phyloP scores from a whole-genome alignment of 352 stramenopile genomes.

The Blastocystis sp. region DNA sequence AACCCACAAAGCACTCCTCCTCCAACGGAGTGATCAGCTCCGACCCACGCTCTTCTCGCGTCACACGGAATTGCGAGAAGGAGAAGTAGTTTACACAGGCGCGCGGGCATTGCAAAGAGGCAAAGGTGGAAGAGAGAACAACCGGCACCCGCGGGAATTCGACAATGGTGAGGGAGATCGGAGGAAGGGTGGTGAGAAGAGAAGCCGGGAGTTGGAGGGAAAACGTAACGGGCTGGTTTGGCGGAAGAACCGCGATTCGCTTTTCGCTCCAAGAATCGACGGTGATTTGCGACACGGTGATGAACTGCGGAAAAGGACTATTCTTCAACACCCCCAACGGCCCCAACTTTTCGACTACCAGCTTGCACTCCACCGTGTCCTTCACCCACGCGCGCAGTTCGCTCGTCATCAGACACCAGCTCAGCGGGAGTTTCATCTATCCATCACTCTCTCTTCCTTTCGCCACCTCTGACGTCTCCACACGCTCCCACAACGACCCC shows the following conservation, averaged over 20 bases:
- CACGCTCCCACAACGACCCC: not conserved
- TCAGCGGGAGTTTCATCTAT: not conserved
- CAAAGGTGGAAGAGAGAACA: not conserved
- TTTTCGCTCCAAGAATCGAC: not conserved
- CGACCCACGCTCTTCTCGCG: not conserved
- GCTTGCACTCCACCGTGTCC: not conserved
- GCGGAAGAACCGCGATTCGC: not conserved
- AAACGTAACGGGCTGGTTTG: not conserved
- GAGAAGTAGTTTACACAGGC: not conserved
- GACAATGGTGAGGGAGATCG: not conserved
- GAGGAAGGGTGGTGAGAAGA: not conserved
- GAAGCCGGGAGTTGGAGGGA: not conserved
- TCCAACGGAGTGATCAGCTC: not conserved
- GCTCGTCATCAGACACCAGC: slow-evolving; percentile 12
- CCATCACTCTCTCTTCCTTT: not conserved
- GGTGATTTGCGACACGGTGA: not conserved
- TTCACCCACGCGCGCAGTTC: not conserved
- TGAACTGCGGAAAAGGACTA: slow-evolving; percentile 13
- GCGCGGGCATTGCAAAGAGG: not conserved
- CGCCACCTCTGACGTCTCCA: not conserved
- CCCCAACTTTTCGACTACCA: slow-evolving; percentile 19
- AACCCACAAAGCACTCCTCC: not conserved
- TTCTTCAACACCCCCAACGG: not conserved
- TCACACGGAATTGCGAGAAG: not conserved
- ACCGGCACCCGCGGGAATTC: not conserved